Conservation (phyloP, 2,329 filamentous ascomycete species). For the Esteya vermicola region DNA sequence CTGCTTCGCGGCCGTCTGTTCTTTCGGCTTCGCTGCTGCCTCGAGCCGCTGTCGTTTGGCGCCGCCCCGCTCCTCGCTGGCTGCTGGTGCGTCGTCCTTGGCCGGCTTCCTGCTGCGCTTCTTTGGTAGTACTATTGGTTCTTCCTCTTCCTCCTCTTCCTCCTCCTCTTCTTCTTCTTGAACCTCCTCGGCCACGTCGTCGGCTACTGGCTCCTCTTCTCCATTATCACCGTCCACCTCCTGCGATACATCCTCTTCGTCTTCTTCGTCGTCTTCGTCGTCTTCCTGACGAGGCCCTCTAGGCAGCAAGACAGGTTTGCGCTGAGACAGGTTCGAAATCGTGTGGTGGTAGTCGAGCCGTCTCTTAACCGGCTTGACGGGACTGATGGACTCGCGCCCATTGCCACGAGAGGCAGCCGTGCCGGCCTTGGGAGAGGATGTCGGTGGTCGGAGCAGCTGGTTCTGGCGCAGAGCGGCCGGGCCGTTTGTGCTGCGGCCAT, state of each 20-base stretch:
- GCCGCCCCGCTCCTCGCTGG: slow-evolving; percentile 2
- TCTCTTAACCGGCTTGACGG: slow-evolving; percentile 31
- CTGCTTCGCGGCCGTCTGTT: background rate
- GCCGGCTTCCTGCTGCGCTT: background rate
- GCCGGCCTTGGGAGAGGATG: slow-evolving; percentile 36
- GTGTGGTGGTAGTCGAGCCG: slow-evolving; percentile 35
- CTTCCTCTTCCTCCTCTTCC: slow-evolving; percentile 15
- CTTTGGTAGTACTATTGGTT: slow-evolving; percentile 8
- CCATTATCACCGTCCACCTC: no score
- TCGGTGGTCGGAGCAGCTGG: slow-evolving; percentile 37
- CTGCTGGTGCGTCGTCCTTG: background rate
- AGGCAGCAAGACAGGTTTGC: slow-evolving; percentile 6
- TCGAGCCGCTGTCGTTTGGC: slow-evolving; percentile 7
- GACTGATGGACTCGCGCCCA: slow-evolving; percentile 17
- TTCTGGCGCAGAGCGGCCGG: slow-evolving; percentile 19
- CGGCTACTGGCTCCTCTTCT: no score
- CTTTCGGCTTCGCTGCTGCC: background rate
- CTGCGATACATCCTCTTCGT: no score
- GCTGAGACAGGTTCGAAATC: slow-evolving; percentile 10
- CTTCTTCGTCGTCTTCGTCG: slow-evolving; percentile 13
- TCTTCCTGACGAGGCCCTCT: slow-evolving; percentile 8
- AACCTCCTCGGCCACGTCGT: slow-evolving; percentile 12
- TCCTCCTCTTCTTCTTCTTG: slow-evolving; percentile 13
- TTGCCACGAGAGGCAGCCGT: no score
- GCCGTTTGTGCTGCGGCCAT: no score